Evolutionary conservation across 106 monocot species (phyloP).

Genomic region (Apostasia ramifera): DNA sequence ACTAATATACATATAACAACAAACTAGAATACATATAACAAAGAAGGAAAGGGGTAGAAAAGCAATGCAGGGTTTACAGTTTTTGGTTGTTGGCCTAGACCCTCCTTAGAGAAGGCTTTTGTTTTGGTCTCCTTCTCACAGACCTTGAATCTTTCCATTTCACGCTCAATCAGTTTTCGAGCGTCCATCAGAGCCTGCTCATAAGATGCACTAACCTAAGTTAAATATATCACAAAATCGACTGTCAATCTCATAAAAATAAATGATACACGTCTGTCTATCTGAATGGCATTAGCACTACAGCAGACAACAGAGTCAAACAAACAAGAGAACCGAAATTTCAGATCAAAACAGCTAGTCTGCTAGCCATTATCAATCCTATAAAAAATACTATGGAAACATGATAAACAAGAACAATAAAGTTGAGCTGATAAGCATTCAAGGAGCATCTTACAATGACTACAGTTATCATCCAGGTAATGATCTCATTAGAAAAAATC

Average conservation of each 20-base stretch:
- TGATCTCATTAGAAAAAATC: no score
- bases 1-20: no score
- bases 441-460: no score
- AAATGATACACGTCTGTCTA: not conserved
- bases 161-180: conserved; percentile 89
- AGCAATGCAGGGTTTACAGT: conserved; percentile 45
- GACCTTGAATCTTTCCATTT: conserved; percentile 99
- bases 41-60: not conserved
- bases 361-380: no score
- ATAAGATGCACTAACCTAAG: conserved; percentile 81
- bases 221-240: conserved; percentile 66
- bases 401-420: no score
- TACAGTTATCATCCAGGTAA: no score
- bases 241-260: conserved; percentile 34
- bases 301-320: not conserved
- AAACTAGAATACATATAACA: no score
- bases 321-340: not conserved
- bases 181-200: conserved; percentile 99
- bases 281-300: not conserved
- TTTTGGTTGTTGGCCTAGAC: conserved; percentile 94
- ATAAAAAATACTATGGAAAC: no score
- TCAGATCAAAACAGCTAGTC: no score
- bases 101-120: conserved; percentile 99
- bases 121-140: conserved; percentile 99
- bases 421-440: no score